Evolutionary conservation across 768 basidiomycete species (phyloP).

Genomic region (Mycena polygramma): DNA sequence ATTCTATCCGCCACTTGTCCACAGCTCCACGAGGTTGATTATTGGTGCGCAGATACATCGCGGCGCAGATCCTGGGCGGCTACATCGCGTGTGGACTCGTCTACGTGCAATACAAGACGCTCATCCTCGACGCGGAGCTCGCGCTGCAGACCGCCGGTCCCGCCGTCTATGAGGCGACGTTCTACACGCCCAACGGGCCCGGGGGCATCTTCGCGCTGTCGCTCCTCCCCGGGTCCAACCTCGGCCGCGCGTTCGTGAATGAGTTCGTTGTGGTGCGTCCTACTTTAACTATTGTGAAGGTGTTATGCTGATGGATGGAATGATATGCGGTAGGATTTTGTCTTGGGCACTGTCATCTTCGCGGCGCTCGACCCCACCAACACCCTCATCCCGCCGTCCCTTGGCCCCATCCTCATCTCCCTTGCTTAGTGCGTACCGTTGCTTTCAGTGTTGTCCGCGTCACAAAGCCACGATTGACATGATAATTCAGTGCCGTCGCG

Average conservation of each 20-base stretch:
- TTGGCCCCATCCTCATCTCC: slow-evolving; percentile 66
- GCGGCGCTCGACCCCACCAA: slow-evolving; percentile 70
- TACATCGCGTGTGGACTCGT: slow-evolving; percentile 72
- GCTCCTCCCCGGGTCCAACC: slow-evolving; percentile 55
- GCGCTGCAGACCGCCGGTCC: slow-evolving; percentile 45
- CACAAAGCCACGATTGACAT: not conserved
- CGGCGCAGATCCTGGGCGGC: slow-evolving; percentile 75
- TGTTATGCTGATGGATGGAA: too few relatives aligned
- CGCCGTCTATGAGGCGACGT: slow-evolving; percentile 32
- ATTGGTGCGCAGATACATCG: slow-evolving; percentile 62
- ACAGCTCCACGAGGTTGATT: too few relatives aligned
- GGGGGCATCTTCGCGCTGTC: slow-evolving; percentile 69
- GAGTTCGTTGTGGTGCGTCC: slow-evolving; percentile 66
- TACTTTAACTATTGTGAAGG: too few relatives aligned
- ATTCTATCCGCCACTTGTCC: too few relatives aligned
- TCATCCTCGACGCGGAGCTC: slow-evolving; percentile 54
- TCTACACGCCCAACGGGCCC: slow-evolving; percentile 57
- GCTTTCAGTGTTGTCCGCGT: not conserved
- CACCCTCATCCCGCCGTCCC: slow-evolving; percentile 64
- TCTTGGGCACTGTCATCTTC: slow-evolving; percentile 67
- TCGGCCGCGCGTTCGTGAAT: slow-evolving; percentile 65
- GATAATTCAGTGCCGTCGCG: slow-evolving; percentile 56
- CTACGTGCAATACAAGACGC: slow-evolving; percentile 73
- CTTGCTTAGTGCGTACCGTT: slow-evolving; percentile 66
- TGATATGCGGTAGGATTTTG: slow-evolving; percentile 52